Percentiles rank a stretch among this genome's conserved stretches.
phyloP scores from a whole-genome alignment of 495 filamentous ascomycete genomes.

The Aspergillus asperescens region DNA sequence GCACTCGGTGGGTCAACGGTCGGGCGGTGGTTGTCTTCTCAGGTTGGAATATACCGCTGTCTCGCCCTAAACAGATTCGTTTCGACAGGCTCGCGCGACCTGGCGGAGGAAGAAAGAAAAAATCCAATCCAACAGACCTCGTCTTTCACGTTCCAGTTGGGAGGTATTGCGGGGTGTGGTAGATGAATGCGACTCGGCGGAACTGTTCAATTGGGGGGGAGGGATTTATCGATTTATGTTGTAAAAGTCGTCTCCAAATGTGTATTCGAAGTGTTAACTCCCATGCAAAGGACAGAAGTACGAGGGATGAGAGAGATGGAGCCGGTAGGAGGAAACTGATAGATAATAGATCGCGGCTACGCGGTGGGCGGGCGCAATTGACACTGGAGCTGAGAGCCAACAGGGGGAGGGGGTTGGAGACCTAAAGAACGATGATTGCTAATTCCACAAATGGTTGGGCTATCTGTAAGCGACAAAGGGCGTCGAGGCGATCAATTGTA shows the following conservation, averaged over 20 bases:
- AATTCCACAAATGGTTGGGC: neutral
- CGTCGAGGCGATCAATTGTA: constrained; percentile 8
- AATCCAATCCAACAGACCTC: neutral
- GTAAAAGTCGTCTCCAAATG: constrained; percentile 13
- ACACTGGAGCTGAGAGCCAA: constrained; percentile 3
- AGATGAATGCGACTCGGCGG: constrained; percentile 4
- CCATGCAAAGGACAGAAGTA: constrained; percentile 4
- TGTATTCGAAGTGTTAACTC: constrained; percentile 3
- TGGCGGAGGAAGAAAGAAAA: neutral
- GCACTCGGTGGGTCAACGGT: constrained; percentile 9
- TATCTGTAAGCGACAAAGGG: neutral
- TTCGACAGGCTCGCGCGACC: neutral
- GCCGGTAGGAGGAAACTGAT: neutral
- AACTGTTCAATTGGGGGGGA: neutral
- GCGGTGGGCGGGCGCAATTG: constrained; percentile 20
- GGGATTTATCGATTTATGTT: constrained; percentile 2
- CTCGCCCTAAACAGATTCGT: neutral
- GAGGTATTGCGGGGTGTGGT: constrained; percentile 14
- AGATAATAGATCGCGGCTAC: constrained; percentile 15
- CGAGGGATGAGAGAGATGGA: neutral
- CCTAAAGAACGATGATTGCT: neutral
- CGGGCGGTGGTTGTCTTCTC: constrained; percentile 5
- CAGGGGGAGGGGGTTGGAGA: constrained; percentile 5
- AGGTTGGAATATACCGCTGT: constrained; percentile 1
- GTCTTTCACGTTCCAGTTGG: neutral